These are phyloP conservation scores for Protostelium mycophagum DNA, from an alignment of 78 protist genomes.

Conservation along the genomic window DNA sequence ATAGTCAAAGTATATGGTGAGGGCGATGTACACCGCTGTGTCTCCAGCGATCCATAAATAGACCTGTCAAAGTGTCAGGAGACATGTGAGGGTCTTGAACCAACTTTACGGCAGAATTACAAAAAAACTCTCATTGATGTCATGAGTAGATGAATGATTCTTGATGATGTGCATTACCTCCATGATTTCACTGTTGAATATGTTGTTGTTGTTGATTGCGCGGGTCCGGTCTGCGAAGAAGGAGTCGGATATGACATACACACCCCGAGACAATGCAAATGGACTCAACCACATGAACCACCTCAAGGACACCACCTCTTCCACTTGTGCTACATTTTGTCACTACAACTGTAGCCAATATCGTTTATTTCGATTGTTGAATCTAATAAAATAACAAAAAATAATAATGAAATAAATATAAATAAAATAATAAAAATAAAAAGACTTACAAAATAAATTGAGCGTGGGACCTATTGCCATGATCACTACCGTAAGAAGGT, in stretches of 20 bases:
- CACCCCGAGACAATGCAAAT: not conserved
- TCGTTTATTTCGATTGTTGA: too few relatives aligned
- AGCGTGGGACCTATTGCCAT: not conserved
- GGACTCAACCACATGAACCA: not conserved
- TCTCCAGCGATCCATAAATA: conserved; percentile 51
- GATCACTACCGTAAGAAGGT: not conserved
- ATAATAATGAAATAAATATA: too few relatives aligned
- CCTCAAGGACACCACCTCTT: not conserved
- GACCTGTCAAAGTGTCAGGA: too few relatives aligned
- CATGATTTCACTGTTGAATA: not conserved
- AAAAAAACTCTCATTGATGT: too few relatives aligned
- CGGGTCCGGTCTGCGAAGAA: not conserved
- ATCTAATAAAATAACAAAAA: too few relatives aligned
- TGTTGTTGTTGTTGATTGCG: not conserved
- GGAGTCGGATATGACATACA: not conserved
- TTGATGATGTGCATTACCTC: not conserved
- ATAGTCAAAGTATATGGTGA: conserved; percentile 68
- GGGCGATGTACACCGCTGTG: conserved; percentile 20
- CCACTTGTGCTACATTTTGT: not conserved
- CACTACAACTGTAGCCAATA: not conserved
- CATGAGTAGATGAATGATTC: too few relatives aligned
- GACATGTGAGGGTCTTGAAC: not conserved
- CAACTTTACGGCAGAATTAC: not conserved
- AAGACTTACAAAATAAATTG: not conserved
- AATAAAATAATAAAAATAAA: too few relatives aligned